Conservation (phyloP, 768 basidiomycete genomes). For the Boletus subparvulus region DNA sequence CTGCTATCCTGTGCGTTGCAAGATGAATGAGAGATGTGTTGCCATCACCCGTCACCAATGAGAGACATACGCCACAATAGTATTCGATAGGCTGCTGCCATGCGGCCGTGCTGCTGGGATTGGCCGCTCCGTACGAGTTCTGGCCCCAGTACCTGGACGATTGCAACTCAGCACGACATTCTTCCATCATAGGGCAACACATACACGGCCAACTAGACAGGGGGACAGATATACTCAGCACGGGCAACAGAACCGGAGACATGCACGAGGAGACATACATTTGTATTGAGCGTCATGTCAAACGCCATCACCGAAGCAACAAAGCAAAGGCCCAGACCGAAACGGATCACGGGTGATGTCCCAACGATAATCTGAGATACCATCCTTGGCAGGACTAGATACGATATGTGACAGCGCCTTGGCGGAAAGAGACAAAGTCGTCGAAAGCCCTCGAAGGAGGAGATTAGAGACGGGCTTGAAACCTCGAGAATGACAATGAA, state of each 20-base stretch:
- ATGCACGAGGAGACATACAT: constrained; percentile 15
- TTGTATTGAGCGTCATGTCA: constrained; percentile 25
- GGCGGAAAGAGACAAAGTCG: not conserved
- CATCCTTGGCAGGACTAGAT: constrained; percentile 4
- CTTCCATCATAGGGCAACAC: not conserved
- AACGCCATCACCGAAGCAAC: constrained; percentile 20
- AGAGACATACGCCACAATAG: constrained; percentile 30
- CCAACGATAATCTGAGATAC: constrained; percentile 2
- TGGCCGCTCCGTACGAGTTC: constrained; percentile 35
- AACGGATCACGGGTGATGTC: constrained; percentile 7
- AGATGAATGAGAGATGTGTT: not conserved
- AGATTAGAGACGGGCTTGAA: not conserved
- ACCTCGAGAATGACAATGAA: not conserved
- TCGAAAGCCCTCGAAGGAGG: not conserved
- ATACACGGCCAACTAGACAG: constrained; percentile 27
- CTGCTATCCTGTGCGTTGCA: constrained; percentile 44
- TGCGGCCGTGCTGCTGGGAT: constrained; percentile 21
- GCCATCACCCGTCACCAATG: not conserved
- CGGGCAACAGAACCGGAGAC: not conserved
- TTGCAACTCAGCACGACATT: not conserved
- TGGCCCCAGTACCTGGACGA: constrained; percentile 36
- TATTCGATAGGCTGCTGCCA: constrained; percentile 34
- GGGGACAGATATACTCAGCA: not conserved
- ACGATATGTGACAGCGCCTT: not conserved
- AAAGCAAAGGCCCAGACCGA: constrained; percentile 14